Evolutionary conservation across 2,329 filamentous ascomycete species (phyloP), one percentile per base, ranked within the genome.

Genomic region (Colletotrichum limetticola): DNA sequence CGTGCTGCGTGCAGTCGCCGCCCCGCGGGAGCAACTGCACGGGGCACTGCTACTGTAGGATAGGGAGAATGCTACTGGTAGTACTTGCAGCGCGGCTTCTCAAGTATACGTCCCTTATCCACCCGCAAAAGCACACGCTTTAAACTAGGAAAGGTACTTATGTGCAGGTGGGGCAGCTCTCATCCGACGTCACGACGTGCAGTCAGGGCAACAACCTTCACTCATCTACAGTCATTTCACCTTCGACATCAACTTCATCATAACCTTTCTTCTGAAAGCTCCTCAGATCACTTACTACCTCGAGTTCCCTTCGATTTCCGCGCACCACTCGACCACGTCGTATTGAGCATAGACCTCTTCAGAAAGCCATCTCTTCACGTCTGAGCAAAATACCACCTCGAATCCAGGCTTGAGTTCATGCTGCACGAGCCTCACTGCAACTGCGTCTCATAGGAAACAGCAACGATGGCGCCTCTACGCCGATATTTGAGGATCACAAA

Each of bases 401-500:
- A 7, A 52, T 16, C 28, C 61, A 14, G 19, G 49, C 32, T 49
- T 28, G 9, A 35, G 55, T 22, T 55, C 12, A 28, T 24, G 46
- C 42, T 5, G 53, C 30, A 12, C 49, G 19, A 32, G 49, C 30
- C 28, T 46, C 26, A 58, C 32, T 37, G 30, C 28, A 55, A 59
- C 55, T 12, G 53, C 52, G 53, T 35, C n/a, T 19, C 42, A 4
- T 22, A 19, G 22, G 37, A 19, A 42, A 28, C 61, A 46, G 16
- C 42, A 35, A 76, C 28, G 56, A 98, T 98, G 95, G 93, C 95
- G 14, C 95, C 95, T 12, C 91, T 98, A 60, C 91, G 95, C 72
- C 91, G 95, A 78, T 98, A 98, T 81, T 88, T 98, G 68, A 91
- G 96, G 65, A 97, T 98, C 77, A 96, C 94, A 68, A 95, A 96